These are phyloP conservation scores for Grigorovia yakushimaensis DNA, from an alignment of 805 yeast species.

Conservation along the genomic window DNA sequence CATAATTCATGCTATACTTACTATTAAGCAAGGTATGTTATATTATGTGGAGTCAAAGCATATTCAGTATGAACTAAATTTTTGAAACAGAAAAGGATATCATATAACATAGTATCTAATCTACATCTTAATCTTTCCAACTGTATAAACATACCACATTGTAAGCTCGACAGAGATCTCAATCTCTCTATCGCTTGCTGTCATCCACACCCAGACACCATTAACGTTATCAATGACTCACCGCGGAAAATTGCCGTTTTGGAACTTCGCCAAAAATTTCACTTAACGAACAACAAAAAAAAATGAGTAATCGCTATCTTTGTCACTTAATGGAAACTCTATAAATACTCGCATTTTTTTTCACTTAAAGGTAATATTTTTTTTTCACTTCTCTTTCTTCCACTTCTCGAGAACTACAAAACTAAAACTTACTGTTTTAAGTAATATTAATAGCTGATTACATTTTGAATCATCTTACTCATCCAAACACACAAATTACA, in stretches of 20 bases:
- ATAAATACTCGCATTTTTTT: slow-evolving; percentile 3
- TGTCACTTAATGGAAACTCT: slow-evolving; percentile 10
- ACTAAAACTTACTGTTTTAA: neutral
- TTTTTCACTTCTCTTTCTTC: neutral
- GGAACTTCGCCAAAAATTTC: slow-evolving; percentile 3
- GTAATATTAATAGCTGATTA: neutral
- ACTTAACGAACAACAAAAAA: slow-evolving; percentile 4
- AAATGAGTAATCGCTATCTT: slow-evolving; percentile 9
- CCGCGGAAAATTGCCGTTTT: slow-evolving; percentile 1
- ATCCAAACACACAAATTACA: neutral
- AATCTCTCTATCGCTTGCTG: too few relatives aligned
- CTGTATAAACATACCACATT: too few relatives aligned
- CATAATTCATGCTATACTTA: too few relatives aligned
- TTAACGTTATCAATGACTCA: neutral
- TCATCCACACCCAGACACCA: neutral
- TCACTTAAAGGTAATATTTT: slow-evolving; percentile 1
- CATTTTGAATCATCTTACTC: neutral
- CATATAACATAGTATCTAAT: too few relatives aligned
- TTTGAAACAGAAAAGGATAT: too few relatives aligned
- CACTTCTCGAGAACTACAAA: neutral
- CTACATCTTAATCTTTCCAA: too few relatives aligned
- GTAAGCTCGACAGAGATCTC: too few relatives aligned
- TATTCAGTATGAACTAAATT: too few relatives aligned
- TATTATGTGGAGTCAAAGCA: too few relatives aligned
- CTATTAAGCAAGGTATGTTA: too few relatives aligned